Evolutionary conservation across 352 stramenopile genomes (phyloP).

Genomic region (Phytophthora cryptogea): DNA sequence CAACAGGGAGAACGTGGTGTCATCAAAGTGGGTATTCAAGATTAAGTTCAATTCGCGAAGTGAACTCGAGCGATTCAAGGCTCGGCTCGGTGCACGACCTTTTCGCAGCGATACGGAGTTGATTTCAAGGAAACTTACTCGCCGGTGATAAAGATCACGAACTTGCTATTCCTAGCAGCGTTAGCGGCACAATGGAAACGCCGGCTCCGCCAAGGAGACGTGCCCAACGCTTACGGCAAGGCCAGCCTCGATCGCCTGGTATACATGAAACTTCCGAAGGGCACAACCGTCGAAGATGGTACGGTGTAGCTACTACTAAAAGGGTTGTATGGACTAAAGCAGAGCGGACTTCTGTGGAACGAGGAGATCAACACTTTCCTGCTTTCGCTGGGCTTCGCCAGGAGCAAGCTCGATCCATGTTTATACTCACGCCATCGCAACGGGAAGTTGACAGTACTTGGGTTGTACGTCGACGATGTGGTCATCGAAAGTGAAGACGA

Average conservation of each 20-base stretch:
- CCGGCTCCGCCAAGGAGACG: slow-evolving; percentile 6
- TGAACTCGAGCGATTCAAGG: slow-evolving; percentile 8
- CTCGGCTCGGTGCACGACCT: neutral
- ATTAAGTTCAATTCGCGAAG: slow-evolving; percentile 6
- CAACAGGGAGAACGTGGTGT: neutral
- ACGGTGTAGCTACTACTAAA: neutral
- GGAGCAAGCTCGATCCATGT: neutral
- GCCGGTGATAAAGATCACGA: slow-evolving; percentile 7
- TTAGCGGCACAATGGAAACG: slow-evolving; percentile 3
- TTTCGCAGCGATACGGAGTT: neutral
- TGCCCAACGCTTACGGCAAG: slow-evolving; percentile 10
- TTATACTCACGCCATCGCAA: neutral
- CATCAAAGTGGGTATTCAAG: slow-evolving; percentile 10
- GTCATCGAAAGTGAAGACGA: slow-evolving; percentile 1
- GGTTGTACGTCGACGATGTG: slow-evolving; percentile 8
- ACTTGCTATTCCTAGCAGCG: neutral
- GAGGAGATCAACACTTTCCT: neutral
- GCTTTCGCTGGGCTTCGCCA: neutral
- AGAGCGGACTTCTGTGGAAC: slow-evolving; percentile 12
- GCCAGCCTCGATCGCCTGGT: neutral
- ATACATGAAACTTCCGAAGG: neutral
- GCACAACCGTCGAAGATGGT: neutral
- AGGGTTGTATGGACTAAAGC: slow-evolving; percentile 7
- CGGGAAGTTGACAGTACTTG: neutral
- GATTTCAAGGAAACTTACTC: slow-evolving; percentile 7